phyloP scores from a whole-genome alignment of 1,284 basidiomycete genomes.

The Coniferiporia weirii region DNA sequence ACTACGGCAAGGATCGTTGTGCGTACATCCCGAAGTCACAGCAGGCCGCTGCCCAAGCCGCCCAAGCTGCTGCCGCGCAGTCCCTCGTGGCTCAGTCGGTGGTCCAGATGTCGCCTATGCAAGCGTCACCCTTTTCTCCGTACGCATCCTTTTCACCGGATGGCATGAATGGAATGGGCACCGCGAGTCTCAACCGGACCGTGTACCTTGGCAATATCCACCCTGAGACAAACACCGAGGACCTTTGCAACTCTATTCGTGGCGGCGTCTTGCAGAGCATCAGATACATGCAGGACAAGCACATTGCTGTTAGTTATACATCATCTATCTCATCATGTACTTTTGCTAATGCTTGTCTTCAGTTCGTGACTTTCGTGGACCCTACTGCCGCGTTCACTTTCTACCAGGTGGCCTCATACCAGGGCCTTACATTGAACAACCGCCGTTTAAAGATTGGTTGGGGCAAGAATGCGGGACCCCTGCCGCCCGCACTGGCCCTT shows the following conservation, averaged over 20 bases:
- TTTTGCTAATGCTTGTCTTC: conserved; percentile 10
- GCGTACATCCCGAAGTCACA: conserved; percentile 91
- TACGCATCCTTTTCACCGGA: conserved; percentile 47
- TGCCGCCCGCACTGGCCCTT: conserved; percentile 77
- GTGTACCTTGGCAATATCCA: conserved; percentile 94
- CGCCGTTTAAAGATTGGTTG: conserved; percentile 91
- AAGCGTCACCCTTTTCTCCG: conserved; percentile 25
- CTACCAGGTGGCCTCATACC: conserved; percentile 83
- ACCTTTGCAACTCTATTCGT: conserved; percentile 89
- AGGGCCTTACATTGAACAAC: conserved; percentile 85
- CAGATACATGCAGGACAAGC: conserved; percentile 89
- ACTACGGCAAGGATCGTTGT: conserved; percentile 93
- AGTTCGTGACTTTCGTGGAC: conserved; percentile 91
- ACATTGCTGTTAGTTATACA: conserved; percentile 71
- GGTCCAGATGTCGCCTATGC: conserved; percentile 31
- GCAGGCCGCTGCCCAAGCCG: conserved; percentile 76
- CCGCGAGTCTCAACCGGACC: conserved; percentile 72
- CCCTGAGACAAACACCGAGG: conserved; percentile 87
- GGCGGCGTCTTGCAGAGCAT: conserved; percentile 90
- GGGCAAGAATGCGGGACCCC: conserved; percentile 87
- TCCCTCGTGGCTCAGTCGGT: conserved; percentile 62
- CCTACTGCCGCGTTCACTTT: conserved; percentile 86
- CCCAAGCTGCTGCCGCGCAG: conserved; percentile 77
- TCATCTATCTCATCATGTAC: conserved; percentile 11
- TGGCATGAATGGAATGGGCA: conserved; percentile 30